Base-by-base conservation (phyloP, 2,329 filamentous ascomycete genomes). In the Phialophora tarda region DNA sequence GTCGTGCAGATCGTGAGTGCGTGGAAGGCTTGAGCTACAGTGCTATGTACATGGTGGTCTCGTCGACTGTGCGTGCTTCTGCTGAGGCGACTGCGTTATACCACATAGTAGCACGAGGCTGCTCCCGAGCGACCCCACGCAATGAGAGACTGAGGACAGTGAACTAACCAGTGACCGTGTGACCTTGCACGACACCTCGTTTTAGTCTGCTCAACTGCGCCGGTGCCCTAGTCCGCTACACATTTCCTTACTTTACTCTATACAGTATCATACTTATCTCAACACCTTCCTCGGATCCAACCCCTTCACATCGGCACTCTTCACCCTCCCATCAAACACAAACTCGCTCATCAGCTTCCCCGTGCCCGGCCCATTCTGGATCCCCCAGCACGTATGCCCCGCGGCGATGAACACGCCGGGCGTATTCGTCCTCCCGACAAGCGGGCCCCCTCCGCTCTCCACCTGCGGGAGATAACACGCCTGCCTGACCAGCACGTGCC, bases 311-410 rank as follows among this genome's bases (percentile, higher is more conserved):
- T 88, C 83, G 4, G 90, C 89, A 72, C 90, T 93, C 74, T 78
- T 88, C 0, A 89, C 86, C 66, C 81, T 78, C 0, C 91, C 91
- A 62, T 93, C 91, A 73, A 93, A 88, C 1, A 95, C 80, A 78
- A 91, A 88, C 77, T 94, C 91, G 44, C 90, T 89, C 82, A 95
- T 89, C 47, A 94, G 77, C 78, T 89, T 91, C 3, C 91, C 91
- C 7, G 94, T 98, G 1, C 85, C 95, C 0, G 94, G 93, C 0
- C 89, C 92, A 80, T 99, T 98, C 80, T 98, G 94, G 24, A 99
- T 97, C 0, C 95, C 95, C 95, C 95, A 99, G 80, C 94, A 98
- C 1, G 93, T 97, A 81, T 99, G 95, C 0, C 95, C 95, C 0
- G 92, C 86, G 0, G 95, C 95, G 66, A 98, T 82, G 77, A 90